These are phyloP conservation scores for Ziziphus jujuba DNA, from an alignment of 306 rosid species.

Conservation along the genomic window DNA sequence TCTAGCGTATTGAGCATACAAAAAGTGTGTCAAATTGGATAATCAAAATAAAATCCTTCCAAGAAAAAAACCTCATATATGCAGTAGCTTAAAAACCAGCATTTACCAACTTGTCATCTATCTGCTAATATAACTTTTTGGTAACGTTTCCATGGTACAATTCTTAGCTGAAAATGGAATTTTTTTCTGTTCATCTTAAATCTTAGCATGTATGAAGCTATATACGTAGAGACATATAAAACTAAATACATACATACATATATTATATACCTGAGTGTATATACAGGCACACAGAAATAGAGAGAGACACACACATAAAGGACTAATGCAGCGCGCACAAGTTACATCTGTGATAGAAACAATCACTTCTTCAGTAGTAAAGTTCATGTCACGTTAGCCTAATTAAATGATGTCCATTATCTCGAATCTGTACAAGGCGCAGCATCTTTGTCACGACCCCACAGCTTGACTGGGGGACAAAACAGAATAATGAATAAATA, in stretches of 20 bases:
- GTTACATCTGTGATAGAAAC: not conserved
- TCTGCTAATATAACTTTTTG: too few relatives aligned
- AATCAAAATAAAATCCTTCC: too few relatives aligned
- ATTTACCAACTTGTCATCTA: too few relatives aligned
- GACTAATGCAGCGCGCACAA: too few relatives aligned
- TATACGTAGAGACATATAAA: not conserved
- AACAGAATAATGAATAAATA: slow-evolving; percentile 41
- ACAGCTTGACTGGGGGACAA: slow-evolving; percentile 32
- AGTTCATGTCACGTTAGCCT: slow-evolving; percentile 20
- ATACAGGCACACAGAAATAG: too few relatives aligned
- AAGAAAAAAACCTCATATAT: too few relatives aligned
- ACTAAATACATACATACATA: not conserved
- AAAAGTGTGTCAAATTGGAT: too few relatives aligned
- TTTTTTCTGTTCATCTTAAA: not conserved
- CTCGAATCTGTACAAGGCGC: slow-evolving; percentile 32
- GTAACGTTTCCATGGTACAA: too few relatives aligned
- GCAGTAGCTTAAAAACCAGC: too few relatives aligned
- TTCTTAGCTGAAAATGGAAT: too few relatives aligned
- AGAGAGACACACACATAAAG: too few relatives aligned
- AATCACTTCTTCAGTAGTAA: slow-evolving; percentile 11
- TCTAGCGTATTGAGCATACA: too few relatives aligned
- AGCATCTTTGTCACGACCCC: slow-evolving; percentile 40
- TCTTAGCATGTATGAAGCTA: not conserved
- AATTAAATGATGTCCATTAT: slow-evolving; percentile 27
- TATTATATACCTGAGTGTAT: not conserved